Base-by-base conservation (phyloP, 345 rosid genomes). In the Erysimum cheiranthoides region DNA sequence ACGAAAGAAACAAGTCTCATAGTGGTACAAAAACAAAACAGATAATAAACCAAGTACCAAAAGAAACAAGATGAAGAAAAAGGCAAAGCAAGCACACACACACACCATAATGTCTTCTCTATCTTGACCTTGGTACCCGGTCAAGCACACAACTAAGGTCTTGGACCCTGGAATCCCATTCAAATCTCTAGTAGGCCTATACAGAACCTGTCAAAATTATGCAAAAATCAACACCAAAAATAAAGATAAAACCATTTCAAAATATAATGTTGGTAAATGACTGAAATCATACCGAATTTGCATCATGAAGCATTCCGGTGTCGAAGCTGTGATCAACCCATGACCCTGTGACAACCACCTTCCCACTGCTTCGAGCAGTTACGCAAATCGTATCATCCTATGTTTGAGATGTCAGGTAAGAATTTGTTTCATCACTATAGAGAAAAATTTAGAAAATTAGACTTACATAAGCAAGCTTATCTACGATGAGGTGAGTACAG, bases 321-420 rank as follows among this genome's bases (percentile, higher is more conserved):
- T 91, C 97, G 59, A 79, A 82, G 79, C 96, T 81, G 75, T 91
- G 97, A 79, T 91, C 86, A 62, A 96, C 96, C 98, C 99, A 96
- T 61, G 90, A 78, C 4, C 84, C 84, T 0, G 89, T 90, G 36
- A 90, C 92, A 56, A 96, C 82, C 13, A 79, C 83, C 64, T 89
- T 96, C 43, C 97, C 92, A 65, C 84, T 86, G n/a, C 66, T 79
- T 73, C 94, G 86, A 68, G 98, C 97, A 61, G 88, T 75, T 45
- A 78, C 86, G 78, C 97, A 93, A 14, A 78, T 34, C 12, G 98
- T 88, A 85, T 92, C 97, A 70, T 92, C 97, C 98, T 95, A 81
- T 21, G 25, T 21, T 21, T 54, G 3, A 78, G 3, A 42, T 18
- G n/a, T 14, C n/a, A 21, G 5, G 40, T 71, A 43, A 25, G 57